Conservation (phyloP, 2,329 filamentous ascomycete species). For the Drechslerella coelobrocha region DNA sequence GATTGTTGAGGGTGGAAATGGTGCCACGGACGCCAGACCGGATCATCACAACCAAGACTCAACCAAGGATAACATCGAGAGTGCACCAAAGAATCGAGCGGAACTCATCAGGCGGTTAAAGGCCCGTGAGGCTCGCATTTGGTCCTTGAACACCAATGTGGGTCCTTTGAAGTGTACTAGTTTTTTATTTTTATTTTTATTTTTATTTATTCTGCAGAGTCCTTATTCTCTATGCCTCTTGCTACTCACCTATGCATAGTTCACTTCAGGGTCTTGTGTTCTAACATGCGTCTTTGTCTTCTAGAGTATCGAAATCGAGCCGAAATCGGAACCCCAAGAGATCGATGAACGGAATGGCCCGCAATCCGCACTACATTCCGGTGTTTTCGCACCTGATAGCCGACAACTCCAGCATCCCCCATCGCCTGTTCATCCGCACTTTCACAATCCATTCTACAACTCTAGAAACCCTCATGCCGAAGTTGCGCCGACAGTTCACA, state of each 20-base stretch:
- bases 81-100: constrained; percentile 65
- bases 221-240: constrained; percentile 51
- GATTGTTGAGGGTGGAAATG: constrained; percentile 19
- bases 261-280: not conserved
- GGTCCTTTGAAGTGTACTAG: constrained; percentile 46
- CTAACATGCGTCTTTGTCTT: constrained; percentile 51
- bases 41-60: constrained; percentile 12
- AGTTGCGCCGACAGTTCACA: constrained; percentile 58
- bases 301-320: constrained; percentile 54
- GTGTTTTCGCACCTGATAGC: constrained; percentile 67
- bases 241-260: not conserved
- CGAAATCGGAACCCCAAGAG: constrained; percentile 54
- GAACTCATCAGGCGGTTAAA: constrained; percentile 87
- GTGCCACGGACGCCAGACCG: constrained; percentile 36
- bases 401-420: constrained; percentile 54
- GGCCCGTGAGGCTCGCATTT: constrained; percentile 75
- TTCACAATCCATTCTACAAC: constrained; percentile 55
- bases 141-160: constrained; percentile 71
- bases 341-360: constrained; percentile 68
- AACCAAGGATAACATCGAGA: constrained; percentile 12
- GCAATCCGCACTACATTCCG: constrained; percentile 74
- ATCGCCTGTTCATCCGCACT: constrained; percentile 60
- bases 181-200: constrained; percentile 10
- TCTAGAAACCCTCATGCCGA: constrained; percentile 68
- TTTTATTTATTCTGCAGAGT: constrained; percentile 15